Evolutionary conservation across 139 green algal genomes (phyloP).

Genomic region (Chlamydomonas asymmetrica): DNA sequence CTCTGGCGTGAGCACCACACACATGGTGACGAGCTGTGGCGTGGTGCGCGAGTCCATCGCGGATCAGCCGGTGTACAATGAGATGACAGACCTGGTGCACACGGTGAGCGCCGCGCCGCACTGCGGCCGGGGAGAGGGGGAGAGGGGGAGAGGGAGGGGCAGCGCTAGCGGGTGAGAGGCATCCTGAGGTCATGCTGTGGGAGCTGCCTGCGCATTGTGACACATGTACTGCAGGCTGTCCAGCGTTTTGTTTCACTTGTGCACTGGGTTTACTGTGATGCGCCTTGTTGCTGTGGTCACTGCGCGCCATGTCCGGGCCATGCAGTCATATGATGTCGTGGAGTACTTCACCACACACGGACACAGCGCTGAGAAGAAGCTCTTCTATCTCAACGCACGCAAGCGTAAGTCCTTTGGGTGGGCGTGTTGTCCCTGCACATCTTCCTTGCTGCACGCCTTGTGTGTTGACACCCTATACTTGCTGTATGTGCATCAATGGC

Average conservation of each 20-base stretch:
- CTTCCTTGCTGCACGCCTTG: no score
- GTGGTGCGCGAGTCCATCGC: slow-evolving; percentile 17
- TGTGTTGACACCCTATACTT: no score
- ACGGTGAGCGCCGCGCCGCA: slow-evolving; percentile 15
- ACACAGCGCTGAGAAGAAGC: slow-evolving; percentile 47
- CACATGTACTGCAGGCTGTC: background rate
- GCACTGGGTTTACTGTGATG: background rate
- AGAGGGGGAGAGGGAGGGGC: background rate
- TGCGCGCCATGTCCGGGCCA: background rate
- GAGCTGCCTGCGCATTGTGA: background rate
- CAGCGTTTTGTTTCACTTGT: background rate
- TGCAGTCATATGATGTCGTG: slow-evolving; percentile 43
- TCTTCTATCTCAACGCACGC: slow-evolving; percentile 47
- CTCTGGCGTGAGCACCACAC: no score
- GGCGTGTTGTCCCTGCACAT: background rate
- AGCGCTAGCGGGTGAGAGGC: background rate
- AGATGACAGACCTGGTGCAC: slow-evolving; percentile 11
- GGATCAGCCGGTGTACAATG: slow-evolving; percentile 43
- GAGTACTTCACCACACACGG: slow-evolving; percentile 45
- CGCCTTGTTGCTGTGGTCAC: background rate
- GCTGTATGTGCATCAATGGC: background rate
- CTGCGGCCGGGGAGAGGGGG: background rate
- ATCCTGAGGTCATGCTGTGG: background rate
- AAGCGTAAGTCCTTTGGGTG: slow-evolving; percentile 17
- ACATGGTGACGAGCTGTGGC: no score